Evolutionary conservation across 305 asterid species (phyloP).

Genomic region (Lippia alba): DNA sequence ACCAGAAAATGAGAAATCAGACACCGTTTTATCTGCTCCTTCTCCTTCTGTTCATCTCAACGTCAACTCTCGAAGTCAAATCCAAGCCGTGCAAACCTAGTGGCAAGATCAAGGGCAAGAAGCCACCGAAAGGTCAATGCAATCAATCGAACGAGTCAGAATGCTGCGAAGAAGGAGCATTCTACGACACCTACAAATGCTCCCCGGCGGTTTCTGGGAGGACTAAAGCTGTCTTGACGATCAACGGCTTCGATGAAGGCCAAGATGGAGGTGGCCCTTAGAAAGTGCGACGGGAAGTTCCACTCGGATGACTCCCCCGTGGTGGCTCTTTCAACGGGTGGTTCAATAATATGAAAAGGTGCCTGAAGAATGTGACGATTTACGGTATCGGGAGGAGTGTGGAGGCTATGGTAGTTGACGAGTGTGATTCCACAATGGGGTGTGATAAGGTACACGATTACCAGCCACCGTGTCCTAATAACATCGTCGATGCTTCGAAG

Average conservation of each 20-base stretch:
- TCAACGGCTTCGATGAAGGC: conserved; percentile 42
- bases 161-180: neutral
- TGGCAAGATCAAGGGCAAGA: neutral
- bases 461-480: conserved; percentile 45
- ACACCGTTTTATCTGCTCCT: conserved; percentile 10
- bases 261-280: conserved; percentile 44
- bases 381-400: conserved; percentile 46
- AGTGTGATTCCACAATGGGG: conserved; percentile 46
- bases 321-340: conserved; percentile 48
- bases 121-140: neutral
- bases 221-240: conserved; percentile 34
- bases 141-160: neutral
- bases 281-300: conserved; percentile 42
- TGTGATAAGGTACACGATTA: conserved; percentile 43
- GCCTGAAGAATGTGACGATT: conserved; percentile 38
- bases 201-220: neutral
- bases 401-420: conserved; percentile 48
- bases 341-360: conserved; percentile 41
- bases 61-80: conserved; percentile 1
- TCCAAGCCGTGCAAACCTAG: conserved; percentile 18
- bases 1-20: conserved; percentile 23
- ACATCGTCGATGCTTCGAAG: conserved; percentile 51
- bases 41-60: conserved; percentile 23
- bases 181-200: neutral
- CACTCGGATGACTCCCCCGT: conserved; percentile 43